Evolutionary conservation across 495 filamentous ascomycete genomes (phyloP), one percentile per base, ranked within the genome.

Genomic region (Glonium stellatum): DNA sequence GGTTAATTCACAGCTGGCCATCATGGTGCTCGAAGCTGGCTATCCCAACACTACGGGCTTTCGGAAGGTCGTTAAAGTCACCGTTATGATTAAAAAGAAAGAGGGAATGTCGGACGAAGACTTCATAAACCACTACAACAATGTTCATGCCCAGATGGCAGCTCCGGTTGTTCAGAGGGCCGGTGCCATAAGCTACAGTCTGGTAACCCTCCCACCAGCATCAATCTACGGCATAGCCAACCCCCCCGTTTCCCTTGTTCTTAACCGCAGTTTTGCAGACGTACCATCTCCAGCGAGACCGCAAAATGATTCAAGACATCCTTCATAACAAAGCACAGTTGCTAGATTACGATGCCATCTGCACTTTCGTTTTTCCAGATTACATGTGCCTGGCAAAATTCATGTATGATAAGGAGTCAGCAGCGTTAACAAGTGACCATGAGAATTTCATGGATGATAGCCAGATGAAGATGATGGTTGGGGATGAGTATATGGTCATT

Each of bases 401-500:
- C 63, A 59, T 76, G 70, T 75, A 72, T 54, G 72, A 76, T 60
- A 71, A 70, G 50, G 72, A 73, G 12, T 68, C 63, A 15, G 72
- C 71, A 27, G 71, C 62, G 3, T 48, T 76, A 58, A 72, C 69
- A 42, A 63, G 61, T 4, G 72, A 73, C 55, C 72, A 76, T 54
- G 71, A 71, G 44, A 76, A 76, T 42, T 76, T 73, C 61, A 73
- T 74, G 72, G 71, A 71, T 41, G 72, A 72, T 58, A 61, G 57
- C 19, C 71, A 75, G 67, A 75, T 76, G 73, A 69, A 67, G 55
- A 74, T 72, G 71, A 75, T 76, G 72, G 73, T 75, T 49, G 71
- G 73, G 5, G 73, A 76, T 57, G 73, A 76, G 57, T 76, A 73
- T 52, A 65, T 76, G 67, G 57, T 75, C n/a, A 70, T 76, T 42